phyloP scores from a whole-genome alignment of 2,329 filamentous ascomycete genomes.

The Botryosphaeria agaves region DNA sequence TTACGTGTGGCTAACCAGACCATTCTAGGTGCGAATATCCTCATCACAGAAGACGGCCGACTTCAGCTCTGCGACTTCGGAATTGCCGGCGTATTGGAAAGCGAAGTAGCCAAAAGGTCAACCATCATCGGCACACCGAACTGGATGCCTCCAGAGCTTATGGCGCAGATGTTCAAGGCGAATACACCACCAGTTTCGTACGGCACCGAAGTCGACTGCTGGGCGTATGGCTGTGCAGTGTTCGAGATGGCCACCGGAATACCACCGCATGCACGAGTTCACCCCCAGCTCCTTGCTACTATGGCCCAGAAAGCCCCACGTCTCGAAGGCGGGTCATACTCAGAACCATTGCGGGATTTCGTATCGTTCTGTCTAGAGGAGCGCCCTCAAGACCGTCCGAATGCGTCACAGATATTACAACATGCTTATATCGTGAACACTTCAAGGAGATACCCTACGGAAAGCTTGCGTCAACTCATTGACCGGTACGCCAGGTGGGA shows the following conservation, averaged over 20 bases:
- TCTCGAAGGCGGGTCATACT: slow-evolving; percentile 56
- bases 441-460: slow-evolving; percentile 43
- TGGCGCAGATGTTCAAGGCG: slow-evolving; percentile 32
- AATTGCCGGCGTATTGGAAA: slow-evolving; percentile 62
- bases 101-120: slow-evolving; percentile 56
- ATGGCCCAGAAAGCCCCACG: slow-evolving; percentile 47
- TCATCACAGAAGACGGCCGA: slow-evolving; percentile 58
- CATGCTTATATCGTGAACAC: slow-evolving; percentile 54
- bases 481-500: slow-evolving; percentile 63
- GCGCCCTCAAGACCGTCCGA: slow-evolving; percentile 49
- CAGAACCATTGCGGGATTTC: slow-evolving; percentile 48
- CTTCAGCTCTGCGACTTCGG: slow-evolving; percentile 78
- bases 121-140: slow-evolving; percentile 71
- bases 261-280: slow-evolving; percentile 49
- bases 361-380: slow-evolving; percentile 58
- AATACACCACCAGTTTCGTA: slow-evolving; percentile 15
- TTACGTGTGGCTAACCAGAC: neutral
- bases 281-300: slow-evolving; percentile 32
- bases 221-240: slow-evolving; percentile 69
- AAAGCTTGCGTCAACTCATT: slow-evolving; percentile 46
- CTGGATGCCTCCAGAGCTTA: slow-evolving; percentile 75
- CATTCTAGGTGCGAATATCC: slow-evolving; percentile 58
- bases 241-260: slow-evolving; percentile 67
- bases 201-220: slow-evolving; percentile 48
- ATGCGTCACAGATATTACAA: slow-evolving; percentile 49